These are phyloP conservation scores for Moesziomyces globuligerus DNA, from an alignment of 1,284 basidiomycete genomes.

Conservation along the genomic window DNA sequence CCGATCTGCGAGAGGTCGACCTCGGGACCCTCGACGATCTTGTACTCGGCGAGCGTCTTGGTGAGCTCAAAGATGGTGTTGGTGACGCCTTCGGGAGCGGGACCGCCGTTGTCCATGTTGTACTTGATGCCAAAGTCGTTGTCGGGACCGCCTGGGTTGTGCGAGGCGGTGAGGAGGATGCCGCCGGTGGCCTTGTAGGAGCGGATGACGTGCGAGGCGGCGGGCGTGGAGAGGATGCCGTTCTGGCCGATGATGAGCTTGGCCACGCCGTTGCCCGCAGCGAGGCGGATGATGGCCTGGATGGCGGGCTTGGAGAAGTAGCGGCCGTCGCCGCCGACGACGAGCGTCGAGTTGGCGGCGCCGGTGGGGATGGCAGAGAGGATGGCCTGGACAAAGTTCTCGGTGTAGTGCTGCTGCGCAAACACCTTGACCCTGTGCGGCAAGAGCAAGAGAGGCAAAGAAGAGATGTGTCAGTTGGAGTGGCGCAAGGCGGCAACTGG, in stretches of 20 bases:
- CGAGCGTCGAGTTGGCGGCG: conserved; percentile 78
- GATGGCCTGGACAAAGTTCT: conserved; percentile 97
- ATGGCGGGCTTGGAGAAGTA: conserved; percentile 90
- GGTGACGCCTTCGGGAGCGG: conserved; percentile 93
- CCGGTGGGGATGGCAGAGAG: conserved; percentile 87
- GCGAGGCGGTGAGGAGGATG: conserved; percentile 95
- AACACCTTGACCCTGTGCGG: conserved; percentile 65
- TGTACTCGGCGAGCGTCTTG: conserved; percentile 86
- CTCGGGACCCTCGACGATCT: conserved; percentile 81
- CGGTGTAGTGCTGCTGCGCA: conserved; percentile 85
- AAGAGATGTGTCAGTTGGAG: background rate
- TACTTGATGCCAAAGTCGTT: conserved; percentile 99
- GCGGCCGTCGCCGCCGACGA: conserved; percentile 96
- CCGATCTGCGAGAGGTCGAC: conserved; percentile 87
- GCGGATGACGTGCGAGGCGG: conserved; percentile 93
- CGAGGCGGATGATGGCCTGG: conserved; percentile 89
- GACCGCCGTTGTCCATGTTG: conserved; percentile 95
- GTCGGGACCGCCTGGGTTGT: conserved; percentile 97
- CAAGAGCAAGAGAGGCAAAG: conserved; percentile 1
- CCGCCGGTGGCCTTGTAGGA: conserved; percentile 96
- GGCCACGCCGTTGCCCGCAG: conserved; percentile 77
- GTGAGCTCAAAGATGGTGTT: conserved; percentile 92
- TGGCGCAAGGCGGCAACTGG: background rate
- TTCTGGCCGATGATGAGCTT: conserved; percentile 73
- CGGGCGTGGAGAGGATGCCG: conserved; percentile 93